Evolutionary conservation across 306 rosid genomes (phyloP), one percentile per base, ranked within the genome.

Genomic region (Dalbergia cultrata): DNA sequence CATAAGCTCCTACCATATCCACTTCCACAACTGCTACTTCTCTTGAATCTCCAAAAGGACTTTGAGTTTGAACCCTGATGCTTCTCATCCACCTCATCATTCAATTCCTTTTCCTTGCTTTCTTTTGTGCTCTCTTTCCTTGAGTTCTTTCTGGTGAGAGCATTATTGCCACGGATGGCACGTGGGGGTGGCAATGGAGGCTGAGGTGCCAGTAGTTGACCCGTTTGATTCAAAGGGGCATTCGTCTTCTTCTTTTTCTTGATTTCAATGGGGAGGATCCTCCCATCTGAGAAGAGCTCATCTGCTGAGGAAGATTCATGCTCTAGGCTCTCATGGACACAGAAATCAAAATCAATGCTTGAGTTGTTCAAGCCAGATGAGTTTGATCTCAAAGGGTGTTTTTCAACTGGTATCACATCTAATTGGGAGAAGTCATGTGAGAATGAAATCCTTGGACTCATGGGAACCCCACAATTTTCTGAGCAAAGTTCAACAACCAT

Each of bases 1-100:
- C 98, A 94, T 19, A 94, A 83, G 52, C 92, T 92, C 14, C 90
- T 82, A 14, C 91, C 94, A 62, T 94, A 92, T 41, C 96, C 98
- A 82, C 87, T 88, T 0, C 98, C 98, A 82, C 97, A 92, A 52
- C 98, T 94, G 43, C 96, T 94, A 62, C 98, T 94, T 74, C 98
- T 83, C 84, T 88, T 92, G 77, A 94, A 94, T 16, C 96, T 41
- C 98, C 98, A 94, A 67, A 92, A 94, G 0, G 96, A 94, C 74
- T 84, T 89, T 1, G 91, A 89, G 56, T 72, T 82, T 0, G 90
- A 84, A 74, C 75, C 78, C 18, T 86, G 90, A 83, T 87, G 85
- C 85, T 85, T 86, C 79, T 80, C 87, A 14, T 86, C 90, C 9
- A 77, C 89, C 16, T 88, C 92, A 66, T 71, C 74, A 57, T 50